These are phyloP conservation scores for Paraleonurus japonicus DNA, from an alignment of 257 asterid species.

Conservation along the genomic window DNA sequence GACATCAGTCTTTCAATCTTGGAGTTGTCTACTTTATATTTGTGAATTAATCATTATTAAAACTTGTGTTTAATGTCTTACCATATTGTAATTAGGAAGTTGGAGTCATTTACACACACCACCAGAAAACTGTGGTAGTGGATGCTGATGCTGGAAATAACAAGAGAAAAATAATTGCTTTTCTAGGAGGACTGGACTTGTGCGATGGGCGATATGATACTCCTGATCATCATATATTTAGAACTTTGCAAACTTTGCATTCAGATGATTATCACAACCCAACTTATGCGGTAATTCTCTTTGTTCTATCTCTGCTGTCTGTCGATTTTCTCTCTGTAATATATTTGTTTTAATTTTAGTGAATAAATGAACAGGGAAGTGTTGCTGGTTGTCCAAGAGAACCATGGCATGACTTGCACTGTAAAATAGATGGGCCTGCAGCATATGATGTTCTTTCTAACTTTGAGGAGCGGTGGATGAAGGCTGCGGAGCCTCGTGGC, in stretches of 20 bases:
- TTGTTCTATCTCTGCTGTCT: slow-evolving; percentile 5
- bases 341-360: slow-evolving; percentile 1
- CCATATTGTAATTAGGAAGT: slow-evolving; percentile 69
- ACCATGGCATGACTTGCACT: slow-evolving; percentile 98
- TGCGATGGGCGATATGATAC: slow-evolving; percentile 96
- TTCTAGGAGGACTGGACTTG: slow-evolving; percentile 92
- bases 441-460: slow-evolving; percentile 89
- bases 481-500: slow-evolving; percentile 90
- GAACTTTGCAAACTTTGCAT: slow-evolving; percentile 69
- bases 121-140: slow-evolving; percentile 90
- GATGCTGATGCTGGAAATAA: slow-evolving; percentile 95
- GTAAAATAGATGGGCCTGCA: slow-evolving; percentile 96
- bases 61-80: slow-evolving; percentile 18
- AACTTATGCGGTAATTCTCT: slow-evolving; percentile 61
- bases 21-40: slow-evolving; percentile 7
- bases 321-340: not conserved
- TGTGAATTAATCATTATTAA: slow-evolving; percentile 2
- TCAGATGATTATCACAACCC: slow-evolving; percentile 95
- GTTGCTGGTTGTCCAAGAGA: slow-evolving; percentile 87
- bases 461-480: slow-evolving; percentile 94
- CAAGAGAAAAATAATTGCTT: slow-evolving; percentile 72
- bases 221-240: slow-evolving; percentile 74
- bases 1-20: slow-evolving; percentile 3
- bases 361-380: slow-evolving; percentile 55
- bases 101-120: slow-evolving; percentile 92